A percentile compares a stretch with the other conserved stretches of the same genome.
Evolutionary conservation across 2,329 filamentous ascomycete genomes (phyloP).

Genomic region (Coniochaeta sp.): DNA sequence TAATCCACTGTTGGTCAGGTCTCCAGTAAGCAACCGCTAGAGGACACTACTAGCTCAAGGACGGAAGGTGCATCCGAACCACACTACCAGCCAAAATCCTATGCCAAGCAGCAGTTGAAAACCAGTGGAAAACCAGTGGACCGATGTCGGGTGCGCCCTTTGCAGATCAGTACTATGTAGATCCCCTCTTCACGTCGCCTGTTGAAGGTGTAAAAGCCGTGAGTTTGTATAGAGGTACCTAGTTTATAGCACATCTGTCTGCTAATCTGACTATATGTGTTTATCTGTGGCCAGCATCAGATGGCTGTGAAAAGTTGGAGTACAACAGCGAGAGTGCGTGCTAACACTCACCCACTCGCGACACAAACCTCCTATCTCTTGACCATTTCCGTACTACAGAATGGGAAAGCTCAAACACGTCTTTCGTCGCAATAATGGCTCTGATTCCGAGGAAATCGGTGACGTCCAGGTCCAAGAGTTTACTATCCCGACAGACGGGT

Average conservation of each 20-base stretch:
- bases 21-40: not conserved
- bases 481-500: not conserved
- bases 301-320: no score
- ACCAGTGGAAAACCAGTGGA: not conserved
- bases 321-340: no score
- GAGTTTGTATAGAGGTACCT: not conserved
- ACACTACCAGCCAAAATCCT: no score
- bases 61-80: not conserved
- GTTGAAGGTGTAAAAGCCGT: not conserved
- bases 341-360: not conserved
- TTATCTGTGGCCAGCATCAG: no score
- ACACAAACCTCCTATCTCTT: not conserved
- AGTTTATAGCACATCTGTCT: no score
- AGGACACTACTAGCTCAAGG: not conserved
- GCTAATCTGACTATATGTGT: no score
- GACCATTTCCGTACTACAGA: not conserved
- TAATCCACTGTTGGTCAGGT: not conserved
- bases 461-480: not conserved
- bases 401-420: not conserved
- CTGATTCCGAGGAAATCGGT: not conserved
- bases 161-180: not conserved
- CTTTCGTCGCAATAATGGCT: not conserved
- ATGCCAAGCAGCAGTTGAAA: not conserved
- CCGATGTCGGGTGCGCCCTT: not conserved
- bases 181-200: not conserved